These are phyloP conservation scores for Boletus insuetus DNA, from an alignment of 768 basidiomycete species.

Conservation along the genomic window DNA sequence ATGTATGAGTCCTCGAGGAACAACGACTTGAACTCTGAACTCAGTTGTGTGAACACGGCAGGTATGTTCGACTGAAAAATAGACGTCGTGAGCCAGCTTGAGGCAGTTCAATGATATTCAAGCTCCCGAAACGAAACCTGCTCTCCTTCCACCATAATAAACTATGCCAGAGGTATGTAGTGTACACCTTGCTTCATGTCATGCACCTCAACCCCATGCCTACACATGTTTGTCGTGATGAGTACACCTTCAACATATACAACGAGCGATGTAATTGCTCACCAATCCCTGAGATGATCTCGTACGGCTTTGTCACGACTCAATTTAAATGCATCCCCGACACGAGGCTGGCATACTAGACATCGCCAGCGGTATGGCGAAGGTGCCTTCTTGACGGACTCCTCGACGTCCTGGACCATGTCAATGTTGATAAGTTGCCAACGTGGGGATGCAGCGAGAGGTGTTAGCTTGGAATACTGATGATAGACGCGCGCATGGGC, in stretches of 20 bases:
- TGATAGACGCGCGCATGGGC: neutral
- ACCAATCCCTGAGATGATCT: neutral
- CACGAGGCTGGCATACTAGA: slow-evolving; percentile 2
- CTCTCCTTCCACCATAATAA: neutral
- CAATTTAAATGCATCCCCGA: neutral
- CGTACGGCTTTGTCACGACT: no score
- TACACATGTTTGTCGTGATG: neutral
- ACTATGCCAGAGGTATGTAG: neutral
- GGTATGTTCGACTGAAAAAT: no score
- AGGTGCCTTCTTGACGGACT: neutral
- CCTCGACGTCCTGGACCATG: neutral
- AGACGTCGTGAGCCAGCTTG: no score
- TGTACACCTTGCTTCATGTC: neutral
- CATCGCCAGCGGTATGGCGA: neutral
- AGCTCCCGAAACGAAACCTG: neutral
- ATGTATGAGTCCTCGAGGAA: no score
- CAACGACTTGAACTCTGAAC: no score
- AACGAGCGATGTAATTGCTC: neutral
- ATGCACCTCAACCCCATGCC: neutral
- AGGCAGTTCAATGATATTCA: neutral
- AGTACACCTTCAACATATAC: neutral
- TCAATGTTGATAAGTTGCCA: slow-evolving; percentile 2
- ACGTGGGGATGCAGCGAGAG: neutral
- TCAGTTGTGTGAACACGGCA: no score
- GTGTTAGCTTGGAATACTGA: no score